Evolutionary conservation across 2,329 filamentous ascomycete species (phyloP).

Genomic region (Colletotrichum sansevieriae): DNA sequence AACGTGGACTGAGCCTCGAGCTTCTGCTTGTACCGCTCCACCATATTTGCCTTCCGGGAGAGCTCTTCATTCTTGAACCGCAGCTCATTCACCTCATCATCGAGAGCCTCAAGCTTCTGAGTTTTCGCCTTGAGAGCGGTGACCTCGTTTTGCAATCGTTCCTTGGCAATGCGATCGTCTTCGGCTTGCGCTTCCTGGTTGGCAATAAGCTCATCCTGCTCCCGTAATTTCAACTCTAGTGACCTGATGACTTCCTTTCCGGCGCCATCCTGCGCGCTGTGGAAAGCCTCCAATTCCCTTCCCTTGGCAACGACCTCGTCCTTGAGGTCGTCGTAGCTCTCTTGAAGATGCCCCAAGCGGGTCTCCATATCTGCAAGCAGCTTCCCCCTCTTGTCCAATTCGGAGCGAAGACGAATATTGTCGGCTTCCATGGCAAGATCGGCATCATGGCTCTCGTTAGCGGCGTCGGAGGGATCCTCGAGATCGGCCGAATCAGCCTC

Average conservation of each 20-base stretch:
- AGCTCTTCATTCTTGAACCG: constrained; percentile 70
- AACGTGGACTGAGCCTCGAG: constrained; percentile 68
- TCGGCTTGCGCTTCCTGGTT: constrained; percentile 76
- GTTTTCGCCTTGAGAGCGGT: constrained; percentile 60
- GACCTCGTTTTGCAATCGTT: constrained; percentile 63
- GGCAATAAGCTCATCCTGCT: constrained; percentile 80
- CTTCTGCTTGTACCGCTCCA: constrained; percentile 73
- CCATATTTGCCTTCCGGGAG: constrained; percentile 72
- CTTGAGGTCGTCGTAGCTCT: constrained; percentile 75
- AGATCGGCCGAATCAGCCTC: constrained; percentile 54
- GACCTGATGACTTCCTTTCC: constrained; percentile 65
- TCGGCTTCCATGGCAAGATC: constrained; percentile 70
- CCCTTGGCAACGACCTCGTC: constrained; percentile 71
- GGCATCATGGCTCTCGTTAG: constrained; percentile 62
- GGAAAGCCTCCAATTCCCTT: constrained; percentile 64
- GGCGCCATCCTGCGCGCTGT: constrained; percentile 65
- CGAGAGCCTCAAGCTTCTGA: constrained; percentile 63
- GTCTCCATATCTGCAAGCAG: constrained; percentile 70
- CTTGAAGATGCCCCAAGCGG: constrained; percentile 70
- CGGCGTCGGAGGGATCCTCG: constrained; percentile 51
- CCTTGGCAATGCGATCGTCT: constrained; percentile 60
- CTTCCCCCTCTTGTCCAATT: constrained; percentile 67
- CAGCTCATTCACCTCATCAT: constrained; percentile 72
- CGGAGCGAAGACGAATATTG: constrained; percentile 62
- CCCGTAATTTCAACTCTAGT: constrained; percentile 69